phyloP scores from a whole-genome alignment of 345 rosid genomes.

The Citrus inodora region DNA sequence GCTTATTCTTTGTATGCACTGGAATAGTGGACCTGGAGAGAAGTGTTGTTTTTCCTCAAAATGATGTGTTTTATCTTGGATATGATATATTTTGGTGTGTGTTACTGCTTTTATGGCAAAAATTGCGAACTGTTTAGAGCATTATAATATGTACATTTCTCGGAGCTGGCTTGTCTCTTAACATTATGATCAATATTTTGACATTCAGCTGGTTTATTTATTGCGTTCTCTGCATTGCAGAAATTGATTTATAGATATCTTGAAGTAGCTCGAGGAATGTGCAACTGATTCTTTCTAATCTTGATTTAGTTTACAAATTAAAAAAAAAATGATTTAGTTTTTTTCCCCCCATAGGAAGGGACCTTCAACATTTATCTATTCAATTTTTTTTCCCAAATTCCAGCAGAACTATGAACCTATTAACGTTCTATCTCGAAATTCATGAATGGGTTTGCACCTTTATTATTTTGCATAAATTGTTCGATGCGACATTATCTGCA shows the following conservation, averaged over 20 bases:
- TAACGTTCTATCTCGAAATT: neutral
- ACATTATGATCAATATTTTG: neutral
- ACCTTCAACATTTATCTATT: no score
- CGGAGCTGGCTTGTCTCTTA: neutral
- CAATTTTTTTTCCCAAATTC: neutral
- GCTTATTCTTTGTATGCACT: neutral
- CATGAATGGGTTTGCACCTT: neutral
- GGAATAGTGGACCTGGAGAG: neutral
- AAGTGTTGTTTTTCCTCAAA: neutral
- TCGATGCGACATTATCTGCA: slow-evolving; percentile 21
- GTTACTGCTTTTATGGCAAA: neutral
- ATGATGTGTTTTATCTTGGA: neutral
- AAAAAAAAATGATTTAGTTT: neutral
- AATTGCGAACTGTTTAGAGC: neutral
- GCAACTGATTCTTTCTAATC: neutral
- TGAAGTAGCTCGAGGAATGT: neutral
- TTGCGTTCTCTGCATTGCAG: neutral
- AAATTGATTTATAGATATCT: neutral
- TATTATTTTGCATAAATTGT: slow-evolving; percentile 16
- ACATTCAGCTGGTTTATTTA: neutral
- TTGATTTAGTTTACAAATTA: no score
- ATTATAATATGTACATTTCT: neutral
- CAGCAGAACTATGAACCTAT: neutral
- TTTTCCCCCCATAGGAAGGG: neutral
- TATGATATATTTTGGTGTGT: neutral